Percentiles rank a stretch among this genome's conserved stretches.
Evolutionary conservation across 768 basidiomycete genomes (phyloP).

Genomic region (Exsudoporus frostii): DNA sequence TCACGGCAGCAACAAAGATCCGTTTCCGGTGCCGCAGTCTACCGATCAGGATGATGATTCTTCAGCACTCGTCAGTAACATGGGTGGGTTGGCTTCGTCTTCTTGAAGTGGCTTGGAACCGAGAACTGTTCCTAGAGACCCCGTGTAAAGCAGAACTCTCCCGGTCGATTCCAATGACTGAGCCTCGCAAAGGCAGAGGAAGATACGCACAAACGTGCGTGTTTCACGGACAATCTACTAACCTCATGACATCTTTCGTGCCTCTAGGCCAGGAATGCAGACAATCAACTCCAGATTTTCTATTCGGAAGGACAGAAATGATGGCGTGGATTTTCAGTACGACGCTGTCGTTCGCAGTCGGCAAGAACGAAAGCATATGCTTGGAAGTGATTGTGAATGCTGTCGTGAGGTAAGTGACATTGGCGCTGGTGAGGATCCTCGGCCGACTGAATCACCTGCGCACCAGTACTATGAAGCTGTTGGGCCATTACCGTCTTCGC

Average conservation of each 20-base stretch:
- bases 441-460: neutral
- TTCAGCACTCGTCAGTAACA: neutral
- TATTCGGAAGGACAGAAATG: constrained; percentile 64
- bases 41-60: neutral
- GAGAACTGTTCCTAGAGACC: constrained; percentile 9
- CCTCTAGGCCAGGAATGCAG: constrained; percentile 27
- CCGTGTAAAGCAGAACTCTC: constrained; percentile 10
- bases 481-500: constrained; percentile 67
- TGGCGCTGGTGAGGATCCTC: too few relatives aligned
- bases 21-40: constrained; percentile 3
- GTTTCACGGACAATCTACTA: neutral
- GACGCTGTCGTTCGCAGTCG: constrained; percentile 74
- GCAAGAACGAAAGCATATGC: constrained; percentile 59
- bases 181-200: constrained; percentile 52
- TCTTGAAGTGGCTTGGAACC: neutral
- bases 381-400: constrained; percentile 78
- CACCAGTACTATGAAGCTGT: constrained; percentile 75
- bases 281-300: constrained; percentile 65
- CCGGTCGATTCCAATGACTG: constrained; percentile 9
- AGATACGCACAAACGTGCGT: constrained; percentile 50
- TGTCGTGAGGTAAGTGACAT: constrained; percentile 62
- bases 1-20: constrained; percentile 4
- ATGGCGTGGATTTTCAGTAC: constrained; percentile 63
- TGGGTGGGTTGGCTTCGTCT: constrained; percentile 12
- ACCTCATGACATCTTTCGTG: neutral